Evolutionary conservation across 208 protist genomes (phyloP).

Genomic region (Crithidia brevicula): DNA sequence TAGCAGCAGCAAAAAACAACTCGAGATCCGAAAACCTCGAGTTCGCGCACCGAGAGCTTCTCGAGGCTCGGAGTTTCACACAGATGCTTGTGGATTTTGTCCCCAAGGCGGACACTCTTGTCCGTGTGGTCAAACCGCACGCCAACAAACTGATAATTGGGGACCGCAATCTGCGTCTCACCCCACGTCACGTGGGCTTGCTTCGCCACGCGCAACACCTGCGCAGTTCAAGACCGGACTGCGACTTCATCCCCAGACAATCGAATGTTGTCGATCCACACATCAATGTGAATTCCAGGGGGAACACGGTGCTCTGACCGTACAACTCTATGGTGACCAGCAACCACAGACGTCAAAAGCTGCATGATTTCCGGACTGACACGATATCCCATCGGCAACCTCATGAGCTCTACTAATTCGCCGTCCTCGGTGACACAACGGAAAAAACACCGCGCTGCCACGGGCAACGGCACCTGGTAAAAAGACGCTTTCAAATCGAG

Average conservation of each 20-base stretch:
- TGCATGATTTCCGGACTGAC: not conserved
- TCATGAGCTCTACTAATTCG: not conserved
- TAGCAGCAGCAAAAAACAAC: not conserved
- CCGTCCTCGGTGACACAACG: not conserved
- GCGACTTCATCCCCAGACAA: not conserved
- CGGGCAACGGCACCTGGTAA: not conserved
- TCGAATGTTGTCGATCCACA: not conserved
- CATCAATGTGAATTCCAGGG: not conserved
- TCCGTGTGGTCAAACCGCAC: not conserved
- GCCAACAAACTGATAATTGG: not conserved
- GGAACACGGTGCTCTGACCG: not conserved
- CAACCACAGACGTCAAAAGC: not conserved
- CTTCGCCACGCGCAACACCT: not conserved
- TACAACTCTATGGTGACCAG: not conserved
- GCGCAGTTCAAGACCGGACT: not conserved
- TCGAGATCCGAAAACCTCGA: not conserved
- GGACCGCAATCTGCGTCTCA: not conserved
- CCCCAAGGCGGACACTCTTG: not conserved
- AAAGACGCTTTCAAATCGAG: slow-evolving; percentile 1
- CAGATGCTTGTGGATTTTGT: not conserved
- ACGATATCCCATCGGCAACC: not conserved
- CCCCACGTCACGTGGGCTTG: not conserved
- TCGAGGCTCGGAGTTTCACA: not conserved
- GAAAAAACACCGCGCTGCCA: not conserved
- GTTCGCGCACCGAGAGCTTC: not conserved